Evolutionary conservation across 257 asterid genomes (phyloP), one percentile per base, ranked within the genome.

Genomic region (Orobanche coerulescens): DNA sequence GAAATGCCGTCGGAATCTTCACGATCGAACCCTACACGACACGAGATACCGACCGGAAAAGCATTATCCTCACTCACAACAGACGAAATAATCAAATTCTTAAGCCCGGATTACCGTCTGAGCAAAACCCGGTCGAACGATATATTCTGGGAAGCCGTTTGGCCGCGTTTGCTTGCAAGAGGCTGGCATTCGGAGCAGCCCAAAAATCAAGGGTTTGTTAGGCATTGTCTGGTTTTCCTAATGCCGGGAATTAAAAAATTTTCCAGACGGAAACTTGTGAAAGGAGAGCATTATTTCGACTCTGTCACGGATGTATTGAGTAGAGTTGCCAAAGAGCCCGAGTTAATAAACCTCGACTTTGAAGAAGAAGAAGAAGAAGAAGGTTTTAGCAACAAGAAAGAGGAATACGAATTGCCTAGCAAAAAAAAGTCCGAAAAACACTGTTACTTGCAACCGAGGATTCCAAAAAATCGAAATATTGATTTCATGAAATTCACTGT

Each of bases 101-200:
- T 89, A 33, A 82, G 83, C 15, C 95, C 94, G 42, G 83, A 78
- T 71, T 82, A 73, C 61, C 70, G 95, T 20, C 44, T 84, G 68
- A 82, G 94, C 79, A 86, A 89, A 66, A 76, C 86, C 13, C 82
- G 87, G 18, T 76, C 87, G 4, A 78, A 69, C 23, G 95, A 85
- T 66, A 62, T 88, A 50, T 88, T 88, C 33, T 86, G 87, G 87
- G 94, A 83, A 73, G 91, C 95, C 1, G 84, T 84, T 25, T 86
- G 97, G 97, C 97, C 94, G 0, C 95, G 89, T 36, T 72, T 89
- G 62, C 69, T 89, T 49, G 94, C 83, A 16, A 74, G 82, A 62
- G 97, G 97, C 10, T 86, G 95, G 95, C 86, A 77, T 37, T 78
- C 88, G 0, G 94, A 78, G 81, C 79, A 78, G 64, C 86, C 93